These are phyloP conservation scores for Neurospora tetraspora DNA, from an alignment of 495 filamentous ascomycete species.

Conservation along the genomic window DNA sequence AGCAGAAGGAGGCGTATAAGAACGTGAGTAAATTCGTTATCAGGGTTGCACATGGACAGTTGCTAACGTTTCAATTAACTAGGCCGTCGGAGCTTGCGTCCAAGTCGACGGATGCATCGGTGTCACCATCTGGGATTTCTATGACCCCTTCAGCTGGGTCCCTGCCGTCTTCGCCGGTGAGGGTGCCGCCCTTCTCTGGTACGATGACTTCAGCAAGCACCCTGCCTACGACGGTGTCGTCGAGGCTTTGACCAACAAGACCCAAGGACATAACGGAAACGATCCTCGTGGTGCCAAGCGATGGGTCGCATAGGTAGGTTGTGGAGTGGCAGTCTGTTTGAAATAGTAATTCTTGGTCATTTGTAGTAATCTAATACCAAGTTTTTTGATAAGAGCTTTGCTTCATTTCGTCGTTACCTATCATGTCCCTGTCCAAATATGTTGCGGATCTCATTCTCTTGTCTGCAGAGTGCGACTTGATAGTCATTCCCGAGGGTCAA, in stretches of 20 bases:
- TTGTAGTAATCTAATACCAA: not conserved
- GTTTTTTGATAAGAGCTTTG: not conserved
- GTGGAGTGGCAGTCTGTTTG: not conserved
- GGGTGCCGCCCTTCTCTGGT: constrained; percentile 44
- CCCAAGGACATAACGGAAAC: not conserved
- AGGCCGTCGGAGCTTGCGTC: constrained; percentile 48
- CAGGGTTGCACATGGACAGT: not conserved
- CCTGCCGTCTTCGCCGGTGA: constrained; percentile 43
- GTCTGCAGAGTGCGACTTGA: not conserved
- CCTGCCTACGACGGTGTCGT: constrained; percentile 39
- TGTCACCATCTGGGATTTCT: constrained; percentile 57
- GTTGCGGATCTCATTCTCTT: not conserved
- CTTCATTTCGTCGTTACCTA: not conserved
- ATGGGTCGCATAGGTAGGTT: not conserved
- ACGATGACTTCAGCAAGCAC: constrained; percentile 44
- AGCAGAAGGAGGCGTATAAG: constrained; percentile 51
- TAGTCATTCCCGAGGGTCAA: not conserved
- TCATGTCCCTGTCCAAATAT: not conserved
- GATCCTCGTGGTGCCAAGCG: not conserved
- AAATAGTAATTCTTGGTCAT: not conserved
- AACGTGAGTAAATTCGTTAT: constrained; percentile 9
- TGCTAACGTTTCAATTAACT: no score
- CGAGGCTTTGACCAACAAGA: constrained; percentile 13
- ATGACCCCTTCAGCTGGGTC: constrained; percentile 49
- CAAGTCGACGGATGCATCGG: constrained; percentile 51